These are phyloP conservation scores for Gyromitra esculenta DNA, from an alignment of 2,329 filamentous ascomycete genomes.

Conservation along the genomic window DNA sequence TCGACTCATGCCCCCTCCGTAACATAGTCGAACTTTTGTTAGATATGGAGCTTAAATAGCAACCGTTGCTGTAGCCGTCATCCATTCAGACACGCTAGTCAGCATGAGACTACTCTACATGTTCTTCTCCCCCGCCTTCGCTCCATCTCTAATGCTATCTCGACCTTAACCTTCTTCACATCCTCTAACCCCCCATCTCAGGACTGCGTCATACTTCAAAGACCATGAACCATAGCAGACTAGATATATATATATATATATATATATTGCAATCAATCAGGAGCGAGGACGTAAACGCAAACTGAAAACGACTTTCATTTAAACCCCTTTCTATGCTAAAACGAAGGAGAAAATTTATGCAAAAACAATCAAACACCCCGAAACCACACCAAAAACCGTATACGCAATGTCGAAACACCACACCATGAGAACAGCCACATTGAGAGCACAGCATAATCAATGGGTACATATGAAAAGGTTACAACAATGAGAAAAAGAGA, in stretches of 20 bases:
- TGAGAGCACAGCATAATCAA: conserved; percentile 50
- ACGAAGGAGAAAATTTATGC: conserved; percentile 42
- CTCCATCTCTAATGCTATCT: not conserved
- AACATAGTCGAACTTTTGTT: not conserved
- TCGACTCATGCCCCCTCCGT: conserved; percentile 5
- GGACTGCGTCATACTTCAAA: not conserved
- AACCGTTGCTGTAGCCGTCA: conserved; percentile 1
- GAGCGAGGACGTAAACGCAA: conserved; percentile 13
- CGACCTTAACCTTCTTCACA: conserved; percentile 2
- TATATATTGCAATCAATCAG: not conserved
- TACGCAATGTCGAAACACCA: conserved; percentile 52
- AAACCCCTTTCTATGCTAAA: conserved; percentile 45
- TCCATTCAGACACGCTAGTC: conserved; percentile 3
- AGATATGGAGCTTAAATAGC: conserved; percentile 4
- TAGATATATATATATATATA: conserved; percentile 3
- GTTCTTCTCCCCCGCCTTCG: not conserved
- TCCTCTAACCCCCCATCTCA: not conserved
- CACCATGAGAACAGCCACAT: conserved; percentile 46
- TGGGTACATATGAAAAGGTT: conserved; percentile 52
- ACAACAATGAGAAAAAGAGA: conserved; percentile 54
- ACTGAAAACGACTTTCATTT: conserved; percentile 41
- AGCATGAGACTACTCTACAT: conserved; percentile 10
- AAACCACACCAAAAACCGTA: conserved; percentile 46
- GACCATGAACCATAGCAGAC: conserved; percentile 8
- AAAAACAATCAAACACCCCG: conserved; percentile 45